Conservation (phyloP, 108 stramenopile species). For the Nitzschia palea region DNA sequence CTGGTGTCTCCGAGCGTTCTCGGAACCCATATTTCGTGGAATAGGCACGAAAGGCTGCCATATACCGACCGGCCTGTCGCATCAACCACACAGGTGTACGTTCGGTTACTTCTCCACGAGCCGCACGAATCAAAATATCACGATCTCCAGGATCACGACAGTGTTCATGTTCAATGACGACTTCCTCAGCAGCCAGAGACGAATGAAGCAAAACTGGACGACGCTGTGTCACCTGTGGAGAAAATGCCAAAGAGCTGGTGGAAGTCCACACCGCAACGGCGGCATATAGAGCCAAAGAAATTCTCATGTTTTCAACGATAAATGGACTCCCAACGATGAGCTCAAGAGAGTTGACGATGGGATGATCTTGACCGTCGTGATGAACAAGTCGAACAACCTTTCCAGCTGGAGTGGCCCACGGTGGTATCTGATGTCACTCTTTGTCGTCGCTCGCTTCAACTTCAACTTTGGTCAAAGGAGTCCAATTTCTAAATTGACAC, state of each 20-base stretch:
- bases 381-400: too few relatives aligned
- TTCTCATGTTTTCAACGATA: background rate
- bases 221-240: background rate
- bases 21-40: conserved; percentile 91
- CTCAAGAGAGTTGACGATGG: too few relatives aligned
- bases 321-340: too few relatives aligned
- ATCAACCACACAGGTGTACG: conserved; percentile 99
- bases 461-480: conserved; percentile 7
- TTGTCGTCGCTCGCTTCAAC: too few relatives aligned
- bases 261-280: background rate
- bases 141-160: conserved; percentile 69
- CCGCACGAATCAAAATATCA: conserved; percentile 94
- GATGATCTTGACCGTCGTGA: too few relatives aligned
- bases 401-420: too few relatives aligned
- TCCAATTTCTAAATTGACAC: background rate
- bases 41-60: conserved; percentile 96
- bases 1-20: conserved; percentile 92
- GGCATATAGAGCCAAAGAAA: background rate
- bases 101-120: conserved; percentile 90
- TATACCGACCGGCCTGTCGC: conserved; percentile 99
- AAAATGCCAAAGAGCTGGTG: conserved; percentile 8
- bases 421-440: too few relatives aligned
- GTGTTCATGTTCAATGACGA: conserved; percentile 36
- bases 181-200: conserved; percentile 18
- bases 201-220: background rate